Conservation (phyloP, 139 green algal species). For the Coccomyxa sp. region DNA sequence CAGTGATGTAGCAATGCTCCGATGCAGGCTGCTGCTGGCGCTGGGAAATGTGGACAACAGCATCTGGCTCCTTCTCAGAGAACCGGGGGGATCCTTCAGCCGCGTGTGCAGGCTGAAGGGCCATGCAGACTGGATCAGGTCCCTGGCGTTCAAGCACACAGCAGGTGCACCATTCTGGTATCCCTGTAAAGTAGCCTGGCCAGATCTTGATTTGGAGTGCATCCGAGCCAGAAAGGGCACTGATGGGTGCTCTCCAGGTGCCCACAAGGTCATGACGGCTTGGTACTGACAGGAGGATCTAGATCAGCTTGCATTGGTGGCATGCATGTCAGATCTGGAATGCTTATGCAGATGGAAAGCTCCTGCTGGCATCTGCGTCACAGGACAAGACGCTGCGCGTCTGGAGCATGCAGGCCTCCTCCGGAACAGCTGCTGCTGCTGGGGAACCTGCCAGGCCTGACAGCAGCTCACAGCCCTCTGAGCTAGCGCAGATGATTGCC, state of each 20-base stretch:
- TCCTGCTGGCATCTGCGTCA: slow-evolving; percentile 85
- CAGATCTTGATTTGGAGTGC: neutral
- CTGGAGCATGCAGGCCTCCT: slow-evolving; percentile 41
- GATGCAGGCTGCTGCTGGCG: slow-evolving; percentile 62
- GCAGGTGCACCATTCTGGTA: neutral
- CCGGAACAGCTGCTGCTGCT: too few relatives aligned
- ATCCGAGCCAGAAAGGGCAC: neutral
- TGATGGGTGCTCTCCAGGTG: neutral
- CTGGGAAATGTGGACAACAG: slow-evolving; percentile 64
- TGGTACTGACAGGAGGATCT: neutral
- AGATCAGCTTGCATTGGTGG: neutral
- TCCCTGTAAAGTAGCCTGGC: neutral
- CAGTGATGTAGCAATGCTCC: too few relatives aligned
- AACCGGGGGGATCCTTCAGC: slow-evolving; percentile 39
- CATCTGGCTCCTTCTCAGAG: slow-evolving; percentile 53
- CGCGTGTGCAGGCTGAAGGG: slow-evolving; percentile 53
- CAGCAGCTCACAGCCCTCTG: neutral
- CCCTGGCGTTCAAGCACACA: slow-evolving; percentile 59
- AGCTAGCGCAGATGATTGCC: neutral
- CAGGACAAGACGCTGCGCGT: slow-evolving; percentile 80
- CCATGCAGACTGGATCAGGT: slow-evolving; percentile 83
- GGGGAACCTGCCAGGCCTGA: neutral
- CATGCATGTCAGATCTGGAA: neutral
- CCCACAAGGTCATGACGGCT: too few relatives aligned
- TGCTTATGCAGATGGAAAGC: neutral